Base-by-base conservation (phyloP, 306 rosid genomes). In the Vigna reflexopilosa region DNA sequence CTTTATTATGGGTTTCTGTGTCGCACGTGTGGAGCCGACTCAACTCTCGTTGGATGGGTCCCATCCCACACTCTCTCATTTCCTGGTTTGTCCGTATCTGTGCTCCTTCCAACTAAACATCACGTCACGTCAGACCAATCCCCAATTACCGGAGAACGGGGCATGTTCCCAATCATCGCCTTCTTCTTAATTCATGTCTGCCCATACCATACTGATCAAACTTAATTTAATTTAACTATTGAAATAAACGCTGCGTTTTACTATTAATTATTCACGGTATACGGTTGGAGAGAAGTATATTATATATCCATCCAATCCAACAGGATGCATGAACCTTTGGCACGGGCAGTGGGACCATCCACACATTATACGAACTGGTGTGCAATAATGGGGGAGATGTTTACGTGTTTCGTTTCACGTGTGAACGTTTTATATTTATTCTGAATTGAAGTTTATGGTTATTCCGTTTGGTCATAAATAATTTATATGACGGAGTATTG, bases 21-120 rank as follows among this genome's bases (percentile, higher is more conserved):
- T 81, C 87, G 81, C 91, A 88, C 89, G 89, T 88, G 91, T 86
- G 88, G 74, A 82, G 83, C 86, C 85, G 84, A 78, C 87, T 70
- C 48, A 40, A 70, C 38, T 44, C 62, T 22, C 22, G 38, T 69
- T 49, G 44, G 22, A 22, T 9, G 77, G 28, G 67, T 44, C 51
- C 89, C 89, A 30, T 30, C 34, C 34, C 34, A 30, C 34, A 68
- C 73, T 0, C 32, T 16, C 64, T 66, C 77, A 6, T 76, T 75
- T 77, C 77, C 13, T 73, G 11, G 15, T 52, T 81, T 79, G 85
- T 87, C 86, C 67, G 19, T 61, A 72, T 75, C 67, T 78, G 67
- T 65, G 44, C 80, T 19, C 69, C 15, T 68, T 47, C 76, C 64
- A 57, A 74, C 80, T 81, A 62, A 77, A 30, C 78, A 52, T 76